Evolutionary conservation across 768 basidiomycete species (phyloP).

Genomic region (Psilocybe subaeruginosa): DNA sequence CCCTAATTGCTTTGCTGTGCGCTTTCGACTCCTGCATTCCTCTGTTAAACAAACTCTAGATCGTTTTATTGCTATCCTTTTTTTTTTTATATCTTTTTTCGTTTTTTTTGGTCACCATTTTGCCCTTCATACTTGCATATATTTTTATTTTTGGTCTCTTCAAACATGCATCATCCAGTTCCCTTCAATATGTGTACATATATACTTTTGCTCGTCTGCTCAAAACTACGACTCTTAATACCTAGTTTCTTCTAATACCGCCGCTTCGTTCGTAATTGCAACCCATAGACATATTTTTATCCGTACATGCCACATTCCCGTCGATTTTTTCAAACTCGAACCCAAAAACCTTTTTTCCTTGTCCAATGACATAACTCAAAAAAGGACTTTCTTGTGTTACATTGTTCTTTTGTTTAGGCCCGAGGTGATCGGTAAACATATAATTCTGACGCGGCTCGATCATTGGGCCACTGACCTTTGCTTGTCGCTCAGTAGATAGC

Average conservation of each 20-base stretch:
- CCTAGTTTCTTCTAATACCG: constrained; percentile 1
- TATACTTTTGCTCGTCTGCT: constrained; percentile 15
- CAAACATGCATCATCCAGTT: constrained; percentile 11
- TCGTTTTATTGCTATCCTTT: constrained; percentile 22
- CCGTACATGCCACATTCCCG: neutral
- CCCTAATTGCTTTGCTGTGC: constrained; percentile 40
- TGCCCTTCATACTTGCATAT: constrained; percentile 24
- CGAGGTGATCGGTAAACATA: constrained; percentile 20
- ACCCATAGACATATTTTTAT: constrained; percentile 1
- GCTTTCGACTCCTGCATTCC: constrained; percentile 34
- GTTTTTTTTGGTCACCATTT: constrained; percentile 19
- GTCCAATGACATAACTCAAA: neutral
- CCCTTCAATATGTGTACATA: constrained; percentile 23
- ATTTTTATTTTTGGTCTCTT: constrained; percentile 24
- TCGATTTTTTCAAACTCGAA: neutral
- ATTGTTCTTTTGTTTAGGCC: constrained; percentile 12
- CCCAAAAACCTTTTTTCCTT: neutral
- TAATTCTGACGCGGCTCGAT: neutral
- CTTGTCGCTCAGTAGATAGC: neutral
- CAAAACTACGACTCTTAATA: constrained; percentile 2
- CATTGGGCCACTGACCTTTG: neutral
- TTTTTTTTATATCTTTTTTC: constrained; percentile 1
- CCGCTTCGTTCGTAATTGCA: neutral
- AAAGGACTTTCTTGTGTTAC: neutral
- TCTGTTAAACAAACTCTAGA: constrained; percentile 24